phyloP scores from a whole-genome alignment of 805 yeast genomes.

The Wickerhamiella musiphila region DNA sequence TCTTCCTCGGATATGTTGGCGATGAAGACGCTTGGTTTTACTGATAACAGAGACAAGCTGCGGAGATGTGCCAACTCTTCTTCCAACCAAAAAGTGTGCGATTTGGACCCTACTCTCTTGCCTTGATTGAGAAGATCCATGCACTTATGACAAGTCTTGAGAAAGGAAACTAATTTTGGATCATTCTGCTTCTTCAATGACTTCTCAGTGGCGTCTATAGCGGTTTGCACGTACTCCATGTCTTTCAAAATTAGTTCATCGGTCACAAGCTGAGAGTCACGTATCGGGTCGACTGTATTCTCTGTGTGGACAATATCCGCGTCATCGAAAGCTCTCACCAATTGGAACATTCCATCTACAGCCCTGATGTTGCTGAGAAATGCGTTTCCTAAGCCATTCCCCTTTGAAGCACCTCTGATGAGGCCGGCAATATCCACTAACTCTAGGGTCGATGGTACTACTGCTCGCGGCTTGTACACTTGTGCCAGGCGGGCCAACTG shows the following conservation, averaged over 20 bases:
- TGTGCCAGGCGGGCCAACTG: slow-evolving; percentile 32
- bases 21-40: slow-evolving; percentile 72
- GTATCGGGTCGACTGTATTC: slow-evolving; percentile 42
- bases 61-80: slow-evolving; percentile 27
- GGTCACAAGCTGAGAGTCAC: slow-evolving; percentile 45
- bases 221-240: slow-evolving; percentile 43
- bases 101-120: slow-evolving; percentile 36
- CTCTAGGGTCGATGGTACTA: slow-evolving; percentile 38
- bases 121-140: slow-evolving; percentile 42
- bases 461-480: slow-evolving; percentile 32
- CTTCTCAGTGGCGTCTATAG: slow-evolving; percentile 35
- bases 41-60: slow-evolving; percentile 56
- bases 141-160: too few relatives aligned
- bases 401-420: slow-evolving; percentile 43
- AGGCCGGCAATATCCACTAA: slow-evolving; percentile 57
- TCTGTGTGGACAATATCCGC: slow-evolving; percentile 53
- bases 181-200: slow-evolving; percentile 22
- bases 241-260: slow-evolving; percentile 53
- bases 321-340: slow-evolving; percentile 47
- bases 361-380: slow-evolving; percentile 51
- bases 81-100: slow-evolving; percentile 37
- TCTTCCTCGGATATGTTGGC: slow-evolving; percentile 61
- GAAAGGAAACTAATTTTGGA: too few relatives aligned
- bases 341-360: slow-evolving; percentile 56
- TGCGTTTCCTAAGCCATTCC: slow-evolving; percentile 62